Evolutionary conservation across 805 yeast species (phyloP).

Genomic region (Torulaspora microellipsoides): DNA sequence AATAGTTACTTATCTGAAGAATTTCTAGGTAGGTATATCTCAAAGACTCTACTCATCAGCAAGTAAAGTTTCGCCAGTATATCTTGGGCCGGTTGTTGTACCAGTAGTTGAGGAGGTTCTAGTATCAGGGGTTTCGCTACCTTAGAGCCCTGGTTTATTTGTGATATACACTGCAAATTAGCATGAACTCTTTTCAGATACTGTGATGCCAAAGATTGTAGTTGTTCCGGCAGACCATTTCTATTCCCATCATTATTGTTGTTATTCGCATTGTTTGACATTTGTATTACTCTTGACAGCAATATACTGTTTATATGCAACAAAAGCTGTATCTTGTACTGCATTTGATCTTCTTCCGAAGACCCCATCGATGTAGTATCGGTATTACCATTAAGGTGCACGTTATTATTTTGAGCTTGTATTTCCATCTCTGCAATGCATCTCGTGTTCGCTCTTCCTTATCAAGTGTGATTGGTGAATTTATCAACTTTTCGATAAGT

Average conservation of each 20-base stretch:
- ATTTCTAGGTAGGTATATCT: conserved; percentile 19
- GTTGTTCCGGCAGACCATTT: conserved; percentile 22
- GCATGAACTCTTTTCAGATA: conserved; percentile 34
- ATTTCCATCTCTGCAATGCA: too few species aligned
- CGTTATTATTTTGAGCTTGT: too few species aligned
- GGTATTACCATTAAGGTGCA: too few species aligned
- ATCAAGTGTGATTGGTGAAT: too few species aligned
- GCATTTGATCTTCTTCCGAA: conserved; percentile 26
- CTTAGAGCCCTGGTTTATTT: conserved; percentile 30
- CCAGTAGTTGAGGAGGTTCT: conserved; percentile 24
- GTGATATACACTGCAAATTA: conserved; percentile 35
- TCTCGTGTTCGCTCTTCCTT: too few species aligned
- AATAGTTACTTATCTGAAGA: too few species aligned
- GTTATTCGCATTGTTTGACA: conserved; percentile 23
- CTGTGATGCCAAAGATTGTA: conserved; percentile 28
- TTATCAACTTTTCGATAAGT: too few species aligned
- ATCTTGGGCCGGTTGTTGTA: conserved; percentile 25
- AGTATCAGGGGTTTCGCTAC: conserved; percentile 28
- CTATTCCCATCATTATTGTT: conserved; percentile 9
- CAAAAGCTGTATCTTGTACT: conserved; percentile 34
- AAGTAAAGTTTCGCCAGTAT: conserved; percentile 31
- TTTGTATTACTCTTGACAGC: conserved; percentile 25
- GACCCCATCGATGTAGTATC: too few species aligned
- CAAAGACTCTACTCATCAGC: conserved; percentile 32
- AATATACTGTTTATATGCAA: conserved; percentile 34